Evolutionary conservation across 2,329 filamentous ascomycete species (phyloP).

Genomic region (Xylaria sp.): DNA sequence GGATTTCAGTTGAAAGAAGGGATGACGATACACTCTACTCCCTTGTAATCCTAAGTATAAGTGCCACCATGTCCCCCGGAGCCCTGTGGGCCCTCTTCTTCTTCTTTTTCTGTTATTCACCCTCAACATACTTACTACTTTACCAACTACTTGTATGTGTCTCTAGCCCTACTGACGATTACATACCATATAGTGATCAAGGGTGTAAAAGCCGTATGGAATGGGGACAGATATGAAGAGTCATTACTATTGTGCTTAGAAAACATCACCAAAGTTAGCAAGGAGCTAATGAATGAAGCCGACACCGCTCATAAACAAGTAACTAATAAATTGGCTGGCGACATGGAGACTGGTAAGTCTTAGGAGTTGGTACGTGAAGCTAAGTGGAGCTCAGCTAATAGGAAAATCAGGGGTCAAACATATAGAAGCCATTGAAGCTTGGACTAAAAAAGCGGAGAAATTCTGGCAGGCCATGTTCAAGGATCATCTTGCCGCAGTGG

Average conservation of each 20-base stretch:
- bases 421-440: not conserved
- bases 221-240: constrained; percentile 15
- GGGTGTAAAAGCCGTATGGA: constrained; percentile 16
- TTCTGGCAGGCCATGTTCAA: constrained; percentile 20
- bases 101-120: too few species aligned
- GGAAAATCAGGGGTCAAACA: constrained; percentile 7
- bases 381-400: not conserved
- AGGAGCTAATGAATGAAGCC: constrained; percentile 19
- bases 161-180: not conserved
- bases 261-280: constrained; percentile 12
- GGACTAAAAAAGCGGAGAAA: not conserved
- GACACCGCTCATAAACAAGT: constrained; percentile 26
- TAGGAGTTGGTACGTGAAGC: too few species aligned
- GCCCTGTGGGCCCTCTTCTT: too few species aligned
- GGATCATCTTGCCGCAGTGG: constrained; percentile 16
- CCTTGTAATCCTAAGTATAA: too few species aligned
- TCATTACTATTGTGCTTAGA: constrained; percentile 16
- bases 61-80: too few species aligned
- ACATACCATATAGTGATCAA: not conserved
- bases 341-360: constrained; percentile 11
- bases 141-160: not conserved
- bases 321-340: constrained; percentile 10
- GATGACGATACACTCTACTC: too few species aligned
- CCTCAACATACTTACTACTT: too few species aligned
- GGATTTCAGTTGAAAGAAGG: too few species aligned